Conservation (phyloP, 2,329 filamentous ascomycete genomes). For the Magnaporthiopsis incrustans region DNA sequence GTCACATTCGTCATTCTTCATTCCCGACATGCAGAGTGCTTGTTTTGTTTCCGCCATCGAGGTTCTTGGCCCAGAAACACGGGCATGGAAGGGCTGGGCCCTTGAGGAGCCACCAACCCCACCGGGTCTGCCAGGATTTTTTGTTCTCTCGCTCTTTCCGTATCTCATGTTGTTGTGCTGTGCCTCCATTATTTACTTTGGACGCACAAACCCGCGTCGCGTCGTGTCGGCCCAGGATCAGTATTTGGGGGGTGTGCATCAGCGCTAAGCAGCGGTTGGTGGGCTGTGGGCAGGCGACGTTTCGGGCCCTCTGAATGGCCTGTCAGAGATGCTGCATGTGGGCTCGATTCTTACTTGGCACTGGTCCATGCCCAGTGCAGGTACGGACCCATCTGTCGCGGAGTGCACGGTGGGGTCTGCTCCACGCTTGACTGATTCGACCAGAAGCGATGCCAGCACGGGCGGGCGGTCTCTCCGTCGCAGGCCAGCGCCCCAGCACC, state of each 20-base stretch:
- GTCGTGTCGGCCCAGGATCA: not conserved
- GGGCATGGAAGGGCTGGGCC: not conserved
- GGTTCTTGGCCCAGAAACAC: not conserved
- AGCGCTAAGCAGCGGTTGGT: too few species aligned
- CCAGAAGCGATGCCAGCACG: not conserved
- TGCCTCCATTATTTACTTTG: not conserved
- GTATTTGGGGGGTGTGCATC: not conserved
- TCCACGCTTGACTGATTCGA: not conserved
- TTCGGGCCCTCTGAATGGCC: too few species aligned
- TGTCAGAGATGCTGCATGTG: not conserved
- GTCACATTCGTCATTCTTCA: not conserved
- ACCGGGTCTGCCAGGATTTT: not conserved
- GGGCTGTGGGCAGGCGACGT: too few species aligned
- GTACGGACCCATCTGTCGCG: slow-evolving; percentile 1
- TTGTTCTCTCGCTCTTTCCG: not conserved
- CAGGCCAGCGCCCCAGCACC: not conserved
- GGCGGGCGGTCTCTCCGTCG: not conserved
- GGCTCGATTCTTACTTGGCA: not conserved
- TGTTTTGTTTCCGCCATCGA: not conserved
- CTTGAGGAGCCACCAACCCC: not conserved
- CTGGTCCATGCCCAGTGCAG: not conserved
- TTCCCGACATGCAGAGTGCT: not conserved
- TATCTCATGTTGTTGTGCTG: not conserved
- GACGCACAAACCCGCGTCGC: not conserved
- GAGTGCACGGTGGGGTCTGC: slow-evolving; percentile 5